These are phyloP conservation scores for Euphrasia confusa DNA, from an alignment of 257 asterid genomes.

Conservation along the genomic window DNA sequence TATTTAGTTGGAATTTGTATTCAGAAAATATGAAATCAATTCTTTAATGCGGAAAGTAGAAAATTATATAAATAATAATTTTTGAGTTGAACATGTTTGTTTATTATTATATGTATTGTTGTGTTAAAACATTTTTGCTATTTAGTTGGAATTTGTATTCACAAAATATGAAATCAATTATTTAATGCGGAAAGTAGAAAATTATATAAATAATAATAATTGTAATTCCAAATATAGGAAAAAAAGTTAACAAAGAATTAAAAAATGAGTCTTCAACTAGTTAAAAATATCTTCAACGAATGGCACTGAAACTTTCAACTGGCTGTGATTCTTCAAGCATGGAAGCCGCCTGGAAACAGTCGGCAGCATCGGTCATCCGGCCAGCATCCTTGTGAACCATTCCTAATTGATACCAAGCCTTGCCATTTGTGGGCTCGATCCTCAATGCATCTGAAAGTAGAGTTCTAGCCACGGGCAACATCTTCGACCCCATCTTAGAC, in stretches of 20 bases:
- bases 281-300: conserved; percentile 33
- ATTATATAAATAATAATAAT: no score
- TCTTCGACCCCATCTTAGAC: conserved; percentile 51
- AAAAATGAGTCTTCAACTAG: conserved; percentile 41
- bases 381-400: conserved; percentile 84
- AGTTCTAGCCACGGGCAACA: conserved; percentile 82
- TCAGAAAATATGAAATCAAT: no score
- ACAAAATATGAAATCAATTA: no score
- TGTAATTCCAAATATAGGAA: neutral
- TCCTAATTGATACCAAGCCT: conserved; percentile 91
- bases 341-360: conserved; percentile 96
- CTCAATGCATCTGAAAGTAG: conserved; percentile 84
- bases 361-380: conserved; percentile 78
- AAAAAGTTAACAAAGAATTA: conserved; percentile 41
- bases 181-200: no score
- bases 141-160: no score
- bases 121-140: no score
- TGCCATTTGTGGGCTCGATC: conserved; percentile 71
- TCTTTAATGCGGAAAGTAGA: no score
- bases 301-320: conserved; percentile 66
- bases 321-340: conserved; percentile 94
- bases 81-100: no score
- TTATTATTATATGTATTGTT: no score
- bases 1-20: no score
- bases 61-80: no score